Base-by-base conservation (phyloP, 805 yeast genomes). In the Zygotorulaspora sp. region DNA sequence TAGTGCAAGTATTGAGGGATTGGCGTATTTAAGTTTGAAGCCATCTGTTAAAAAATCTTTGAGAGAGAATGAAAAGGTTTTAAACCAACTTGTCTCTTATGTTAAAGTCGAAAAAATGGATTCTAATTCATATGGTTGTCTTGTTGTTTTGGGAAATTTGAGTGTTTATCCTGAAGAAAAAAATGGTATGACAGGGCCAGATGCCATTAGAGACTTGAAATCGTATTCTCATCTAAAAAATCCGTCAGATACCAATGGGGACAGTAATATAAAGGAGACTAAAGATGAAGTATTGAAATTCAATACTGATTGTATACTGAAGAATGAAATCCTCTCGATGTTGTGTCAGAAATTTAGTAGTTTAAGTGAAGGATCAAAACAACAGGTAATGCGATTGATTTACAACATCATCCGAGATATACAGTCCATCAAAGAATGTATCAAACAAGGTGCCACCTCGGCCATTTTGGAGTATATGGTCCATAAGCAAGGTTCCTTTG, bases 21-120 rank as follows among this genome's bases (percentile, higher is more conserved):
- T 75, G 26, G 74, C 79, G 5, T 74, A 72, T 38, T 49, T 75
- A n/a, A 66, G 70, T 3, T 50, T 75, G 28, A 71, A 68, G 43
- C 46, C 60, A 3, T 50, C 65, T 5, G 60, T 71, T 0, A 67
- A 66, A 43, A 47, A 53, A 2, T 37, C 36, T 19, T 23, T 75
- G 4, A 59, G 79, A 48, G 36, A 40, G n/a, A 66, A 72, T 41
- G 62, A 55, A 1, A 52, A 43, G 9, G 56, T 67, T 4, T 50
- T 68, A 9, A 58, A 63, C 14, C 55, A 47, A 6, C 20, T 71
- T 5, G 38, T 56, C 1, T 48, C 52, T 5, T 15, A 51, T n/a
- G 38, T 61, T 10, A 53, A 50, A 13, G 25, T 44, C 2, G 41
- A 47, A n/a, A 27, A 36, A 1, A 40, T 38, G 6, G 37, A 45